Conservation (phyloP, 1,284 basidiomycete genomes). For the Tetrapyrgos nigripes region DNA sequence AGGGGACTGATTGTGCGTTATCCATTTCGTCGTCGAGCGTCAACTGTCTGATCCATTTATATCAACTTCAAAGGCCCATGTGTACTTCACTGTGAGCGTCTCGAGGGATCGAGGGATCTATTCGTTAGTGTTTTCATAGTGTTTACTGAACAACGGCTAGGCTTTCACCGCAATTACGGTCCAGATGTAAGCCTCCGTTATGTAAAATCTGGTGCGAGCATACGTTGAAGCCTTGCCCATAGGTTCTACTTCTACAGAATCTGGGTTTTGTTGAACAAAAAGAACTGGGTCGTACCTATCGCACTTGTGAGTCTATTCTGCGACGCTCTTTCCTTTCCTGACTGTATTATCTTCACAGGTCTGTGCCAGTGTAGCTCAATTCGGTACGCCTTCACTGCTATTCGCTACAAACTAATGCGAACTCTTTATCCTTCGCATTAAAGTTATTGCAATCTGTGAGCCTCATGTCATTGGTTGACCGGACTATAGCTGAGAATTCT, state of each 20-base stretch:
- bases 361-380: background rate
- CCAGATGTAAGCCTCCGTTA: background rate
- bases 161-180: background rate
- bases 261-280: background rate
- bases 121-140: background rate
- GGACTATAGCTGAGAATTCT: too few species aligned
- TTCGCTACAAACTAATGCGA: background rate
- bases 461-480: too few species aligned
- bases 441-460: background rate
- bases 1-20: background rate
- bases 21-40: too few species aligned
- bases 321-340: too few species aligned
- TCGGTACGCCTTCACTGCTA: background rate
- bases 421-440: background rate
- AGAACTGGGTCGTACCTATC: background rate
- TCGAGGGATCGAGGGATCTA: too few species aligned
- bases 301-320: background rate
- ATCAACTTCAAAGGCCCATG: background rate
- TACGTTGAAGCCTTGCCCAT: background rate
- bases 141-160: background rate
- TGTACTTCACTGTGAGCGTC: background rate
- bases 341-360: too few species aligned
- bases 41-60: background rate
- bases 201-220: too few species aligned
- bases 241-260: background rate